A percentile compares a stretch with the other conserved stretches of the same genome.
phyloP scores from a whole-genome alignment of 2,329 filamentous ascomycete genomes.

The Talaromyces albobiverticillius region DNA sequence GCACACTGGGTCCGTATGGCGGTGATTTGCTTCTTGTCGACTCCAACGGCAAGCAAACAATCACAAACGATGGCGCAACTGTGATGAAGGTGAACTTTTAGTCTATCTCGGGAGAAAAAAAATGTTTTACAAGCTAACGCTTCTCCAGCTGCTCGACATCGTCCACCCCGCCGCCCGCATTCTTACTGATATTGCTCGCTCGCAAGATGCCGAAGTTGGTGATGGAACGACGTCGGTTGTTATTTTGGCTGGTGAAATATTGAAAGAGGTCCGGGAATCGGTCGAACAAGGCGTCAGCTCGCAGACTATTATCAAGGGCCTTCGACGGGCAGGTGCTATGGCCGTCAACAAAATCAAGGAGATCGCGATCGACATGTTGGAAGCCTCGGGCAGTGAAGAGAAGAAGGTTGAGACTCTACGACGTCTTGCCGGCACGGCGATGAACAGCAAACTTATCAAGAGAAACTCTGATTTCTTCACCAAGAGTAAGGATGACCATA shows the following conservation, averaged over 20 bases:
- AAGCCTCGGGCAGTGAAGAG: slow-evolving; percentile 74
- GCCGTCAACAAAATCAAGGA: slow-evolving; percentile 99
- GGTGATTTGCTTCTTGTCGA: slow-evolving; percentile 95
- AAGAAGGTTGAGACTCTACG: slow-evolving; percentile 84
- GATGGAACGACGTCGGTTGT: slow-evolving; percentile 98
- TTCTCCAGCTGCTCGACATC: slow-evolving; percentile 81
- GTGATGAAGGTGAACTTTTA: slow-evolving; percentile 79
- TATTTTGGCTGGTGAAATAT: slow-evolving; percentile 92
- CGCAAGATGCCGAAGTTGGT: slow-evolving; percentile 97
- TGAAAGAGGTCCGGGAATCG: slow-evolving; percentile 94
- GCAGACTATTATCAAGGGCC: slow-evolving; percentile 94
- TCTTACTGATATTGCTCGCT: slow-evolving; percentile 95
- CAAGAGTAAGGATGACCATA: slow-evolving; percentile 64
- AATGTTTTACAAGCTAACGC: slow-evolving; percentile 13
- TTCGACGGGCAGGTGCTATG: slow-evolving; percentile 82
- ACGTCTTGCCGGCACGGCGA: slow-evolving; percentile 90
- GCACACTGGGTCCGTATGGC: slow-evolving; percentile 92
- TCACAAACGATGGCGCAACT: slow-evolving; percentile 98
- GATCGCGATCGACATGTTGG: slow-evolving; percentile 68
- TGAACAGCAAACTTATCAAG: slow-evolving; percentile 99
- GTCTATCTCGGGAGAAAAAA: slow-evolving; percentile 7
- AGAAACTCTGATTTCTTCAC: slow-evolving; percentile 96
- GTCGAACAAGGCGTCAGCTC: slow-evolving; percentile 97
- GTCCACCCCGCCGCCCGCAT: slow-evolving; percentile 96
- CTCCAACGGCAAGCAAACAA: slow-evolving; percentile 91